Percentiles rank a stretch among this genome's conserved stretches.
Conservation (phyloP, 768 basidiomycete species). For the Rickenella mellea region DNA sequence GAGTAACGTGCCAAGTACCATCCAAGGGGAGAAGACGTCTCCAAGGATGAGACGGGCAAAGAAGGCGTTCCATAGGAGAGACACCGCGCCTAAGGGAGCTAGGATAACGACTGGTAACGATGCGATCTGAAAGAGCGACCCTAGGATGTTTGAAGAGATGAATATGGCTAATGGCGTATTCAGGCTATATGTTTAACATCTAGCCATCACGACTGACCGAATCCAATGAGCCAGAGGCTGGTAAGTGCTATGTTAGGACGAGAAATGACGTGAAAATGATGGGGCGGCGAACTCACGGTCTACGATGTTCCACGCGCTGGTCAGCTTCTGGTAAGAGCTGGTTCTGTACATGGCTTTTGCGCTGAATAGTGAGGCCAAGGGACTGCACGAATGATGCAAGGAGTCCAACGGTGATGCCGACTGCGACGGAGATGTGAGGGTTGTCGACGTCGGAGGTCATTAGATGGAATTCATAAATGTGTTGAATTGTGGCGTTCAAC, state of each 20-base stretch:
- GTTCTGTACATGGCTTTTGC: slow-evolving; percentile 86
- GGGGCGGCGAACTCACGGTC: slow-evolving; percentile 50
- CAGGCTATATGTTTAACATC: slow-evolving; percentile 3
- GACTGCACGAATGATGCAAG: slow-evolving; percentile 84
- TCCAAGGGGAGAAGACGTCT: slow-evolving; percentile 76
- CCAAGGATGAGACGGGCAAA: slow-evolving; percentile 80
- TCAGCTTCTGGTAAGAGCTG: slow-evolving; percentile 56
- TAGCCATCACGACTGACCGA: slow-evolving; percentile 31
- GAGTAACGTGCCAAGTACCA: slow-evolving; percentile 78
- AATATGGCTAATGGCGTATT: slow-evolving; percentile 42
- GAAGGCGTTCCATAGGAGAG: slow-evolving; percentile 89
- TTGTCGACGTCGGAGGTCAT: slow-evolving; percentile 11
- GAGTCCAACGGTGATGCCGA: slow-evolving; percentile 51
- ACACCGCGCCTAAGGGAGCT: slow-evolving; percentile 87
- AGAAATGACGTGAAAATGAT: slow-evolving; percentile 4
- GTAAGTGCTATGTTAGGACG: neutral
- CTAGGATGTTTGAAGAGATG: slow-evolving; percentile 80
- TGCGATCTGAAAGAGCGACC: slow-evolving; percentile 86
- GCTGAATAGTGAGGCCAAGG: slow-evolving; percentile 83
- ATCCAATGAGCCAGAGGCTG: slow-evolving; percentile 83
- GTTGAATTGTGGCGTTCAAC: no score
- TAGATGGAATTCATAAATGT: no score
- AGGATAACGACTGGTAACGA: slow-evolving; percentile 92
- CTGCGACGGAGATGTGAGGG: slow-evolving; percentile 27
- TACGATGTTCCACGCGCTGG: slow-evolving; percentile 61